phyloP scores from a whole-genome alignment of 179 eudicot species.

The Beta corolliflora region DNA sequence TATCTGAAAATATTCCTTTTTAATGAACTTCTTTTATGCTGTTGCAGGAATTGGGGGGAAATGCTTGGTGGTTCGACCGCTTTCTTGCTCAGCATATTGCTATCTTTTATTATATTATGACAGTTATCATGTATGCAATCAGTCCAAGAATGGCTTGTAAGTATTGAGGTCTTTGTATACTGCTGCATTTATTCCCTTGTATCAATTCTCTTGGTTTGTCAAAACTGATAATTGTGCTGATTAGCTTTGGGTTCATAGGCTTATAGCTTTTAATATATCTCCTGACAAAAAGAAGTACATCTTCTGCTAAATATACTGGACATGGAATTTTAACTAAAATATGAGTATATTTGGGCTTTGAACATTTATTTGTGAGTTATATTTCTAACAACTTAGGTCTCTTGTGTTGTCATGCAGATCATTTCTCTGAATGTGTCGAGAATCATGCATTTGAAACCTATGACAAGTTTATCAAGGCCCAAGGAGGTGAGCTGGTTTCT shows the following conservation, averaged over 20 bases:
- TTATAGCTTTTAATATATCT: not conserved
- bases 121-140: conserved; percentile 74
- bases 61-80: conserved; percentile 96
- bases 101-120: conserved; percentile 82
- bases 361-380: not conserved
- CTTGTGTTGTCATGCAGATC: conserved; percentile 60
- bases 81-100: conserved; percentile 95
- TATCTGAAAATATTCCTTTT: not conserved
- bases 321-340: not conserved
- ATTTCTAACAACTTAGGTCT: conserved; percentile 2
- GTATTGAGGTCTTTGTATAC: conserved; percentile 27
- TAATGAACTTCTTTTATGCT: conserved; percentile 11
- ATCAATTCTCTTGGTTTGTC: conserved; percentile 16
- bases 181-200: not conserved
- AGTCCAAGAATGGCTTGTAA: conserved; percentile 99
- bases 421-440: conserved; percentile 97
- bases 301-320: not conserved
- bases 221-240: conserved; percentile 8
- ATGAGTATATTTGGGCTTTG: not conserved
- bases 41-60: conserved; percentile 87
- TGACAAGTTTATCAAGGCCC: conserved; percentile 84
- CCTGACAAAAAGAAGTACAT: not conserved
- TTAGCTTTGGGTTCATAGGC: not conserved
- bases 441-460: conserved; percentile 90
- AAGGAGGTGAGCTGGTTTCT: conserved; percentile 61